Base-by-base conservation (phyloP, 345 rosid species). In the Linum trigynum region DNA sequence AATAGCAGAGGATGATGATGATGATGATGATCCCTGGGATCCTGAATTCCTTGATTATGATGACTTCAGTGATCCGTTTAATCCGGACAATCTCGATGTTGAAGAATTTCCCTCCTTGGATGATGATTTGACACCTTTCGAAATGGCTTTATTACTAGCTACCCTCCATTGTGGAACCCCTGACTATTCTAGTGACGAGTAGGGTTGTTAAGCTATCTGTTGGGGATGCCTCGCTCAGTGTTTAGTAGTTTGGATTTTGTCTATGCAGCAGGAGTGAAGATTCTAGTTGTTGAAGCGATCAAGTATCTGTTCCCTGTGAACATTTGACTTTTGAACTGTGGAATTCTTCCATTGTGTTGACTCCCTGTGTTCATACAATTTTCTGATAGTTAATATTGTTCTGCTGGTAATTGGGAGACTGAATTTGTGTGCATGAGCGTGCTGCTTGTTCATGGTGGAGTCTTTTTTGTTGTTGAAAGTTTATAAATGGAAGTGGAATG, bases 161-260 rank as follows among this genome's bases (percentile, higher is more conserved):
- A 81, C 67, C 64, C 71, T 80, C 82, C 78, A 77, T 70, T 39
- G 75, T 66, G 81, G 76, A 39, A 73, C 83, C 56, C 75, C 74
- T 62, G 80, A 80, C 39, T 66, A 14, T 4, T 65, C 85, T 40
- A 85, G 82, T 65, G 90, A 85, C 72, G 76, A 85, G 77, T 86
- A 82, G 59, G 55, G 62, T 53, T 69, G 72, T 63, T 78, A 53
- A 64, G 70, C 51, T 68, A 59, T 45, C 42, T 15, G 8, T 48
- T 48, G 8, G 53, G 53, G 53, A 48, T 48, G 53, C 53, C 53
- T 15, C 1, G 53, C 53, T 6, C 3, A n/a, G 14, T 48, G 7
- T 48, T 48, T 7, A 48, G 53, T 48, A 4, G 14, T 48, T 9
- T 48, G 53, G 53, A 48, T 48, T 9, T 9, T 7, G 53, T 9